These are phyloP conservation scores for Tagetes erecta DNA, from an alignment of 129 eudicot genomes.

Conservation along the genomic window DNA sequence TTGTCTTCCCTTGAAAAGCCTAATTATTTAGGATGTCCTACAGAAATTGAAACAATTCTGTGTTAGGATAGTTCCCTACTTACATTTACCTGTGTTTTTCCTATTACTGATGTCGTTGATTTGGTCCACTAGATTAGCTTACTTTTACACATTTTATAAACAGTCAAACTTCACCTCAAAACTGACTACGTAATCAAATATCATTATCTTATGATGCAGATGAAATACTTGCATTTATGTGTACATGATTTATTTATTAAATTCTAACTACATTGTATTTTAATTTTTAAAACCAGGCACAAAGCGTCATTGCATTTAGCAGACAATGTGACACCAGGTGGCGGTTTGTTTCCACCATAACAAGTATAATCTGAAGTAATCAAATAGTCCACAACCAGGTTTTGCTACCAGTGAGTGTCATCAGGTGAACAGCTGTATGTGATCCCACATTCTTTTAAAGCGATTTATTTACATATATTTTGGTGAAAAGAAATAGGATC, in stretches of 20 bases:
- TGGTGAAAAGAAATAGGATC: not conserved
- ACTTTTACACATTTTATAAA: not conserved
- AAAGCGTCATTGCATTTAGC: not conserved
- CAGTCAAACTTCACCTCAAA: not conserved
- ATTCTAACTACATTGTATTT: not conserved
- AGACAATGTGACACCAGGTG: constrained; percentile 3
- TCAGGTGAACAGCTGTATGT: constrained; percentile 22
- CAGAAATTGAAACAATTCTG: not conserved
- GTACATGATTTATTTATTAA: not conserved
- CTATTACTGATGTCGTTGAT: not conserved
- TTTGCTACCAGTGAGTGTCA: constrained; percentile 16
- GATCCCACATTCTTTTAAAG: constrained; percentile 5
- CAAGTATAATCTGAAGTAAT: constrained; percentile 6
- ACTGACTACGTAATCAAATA: constrained; percentile 12
- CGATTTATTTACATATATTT: not conserved
- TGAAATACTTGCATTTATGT: constrained; percentile 15
- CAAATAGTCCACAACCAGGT: constrained; percentile 25
- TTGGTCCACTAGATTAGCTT: not conserved
- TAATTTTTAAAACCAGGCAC: not conserved
- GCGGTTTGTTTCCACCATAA: constrained; percentile 11
- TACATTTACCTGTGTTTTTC: not conserved
- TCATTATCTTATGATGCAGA: constrained; percentile 18
- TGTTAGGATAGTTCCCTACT: not conserved
- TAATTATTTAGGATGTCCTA: not conserved
- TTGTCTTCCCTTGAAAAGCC: constrained; percentile 27